These are phyloP conservation scores for Castanospermum australe DNA, from an alignment of 306 rosid genomes.

Conservation along the genomic window DNA sequence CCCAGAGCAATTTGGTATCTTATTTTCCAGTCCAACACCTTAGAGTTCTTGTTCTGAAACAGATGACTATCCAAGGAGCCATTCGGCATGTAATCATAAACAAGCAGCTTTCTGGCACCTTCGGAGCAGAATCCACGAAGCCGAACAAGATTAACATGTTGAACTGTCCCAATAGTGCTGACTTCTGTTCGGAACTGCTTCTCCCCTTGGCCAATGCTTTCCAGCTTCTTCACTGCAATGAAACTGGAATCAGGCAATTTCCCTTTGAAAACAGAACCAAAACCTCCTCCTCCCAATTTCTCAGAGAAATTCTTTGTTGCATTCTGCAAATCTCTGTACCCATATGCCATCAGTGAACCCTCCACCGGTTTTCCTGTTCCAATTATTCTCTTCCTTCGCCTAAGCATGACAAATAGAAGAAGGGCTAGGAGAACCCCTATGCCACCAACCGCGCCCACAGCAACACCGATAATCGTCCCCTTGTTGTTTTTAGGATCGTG, in stretches of 20 bases:
- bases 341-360: conserved; percentile 47
- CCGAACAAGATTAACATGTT: conserved; percentile 81
- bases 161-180: conserved; percentile 72
- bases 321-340: conserved; percentile 49
- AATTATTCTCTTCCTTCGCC: conserved; percentile 31
- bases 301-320: conserved; percentile 69
- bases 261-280: conserved; percentile 87
- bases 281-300: conserved; percentile 89
- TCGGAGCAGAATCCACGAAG: conserved; percentile 83
- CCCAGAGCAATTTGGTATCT: conserved; percentile 67
- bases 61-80: conserved; percentile 68
- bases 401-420: conserved; percentile 24
- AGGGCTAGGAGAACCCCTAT: conserved; percentile 27
- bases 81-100: conserved; percentile 83
- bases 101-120: conserved; percentile 58
- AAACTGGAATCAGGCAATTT: conserved; percentile 54
- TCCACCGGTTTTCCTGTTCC: conserved; percentile 37
- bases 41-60: conserved; percentile 32
- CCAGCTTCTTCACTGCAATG: conserved; percentile 83
- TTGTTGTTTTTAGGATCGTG: conserved; percentile 15
- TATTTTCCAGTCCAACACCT: conserved; percentile 60
- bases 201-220: conserved; percentile 78
- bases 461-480: conserved; percentile 32
- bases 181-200: conserved; percentile 83
- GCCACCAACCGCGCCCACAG: conserved; percentile 29